Conservation (phyloP, 1,284 basidiomycete species). For the Austroboletus rostrupii region DNA sequence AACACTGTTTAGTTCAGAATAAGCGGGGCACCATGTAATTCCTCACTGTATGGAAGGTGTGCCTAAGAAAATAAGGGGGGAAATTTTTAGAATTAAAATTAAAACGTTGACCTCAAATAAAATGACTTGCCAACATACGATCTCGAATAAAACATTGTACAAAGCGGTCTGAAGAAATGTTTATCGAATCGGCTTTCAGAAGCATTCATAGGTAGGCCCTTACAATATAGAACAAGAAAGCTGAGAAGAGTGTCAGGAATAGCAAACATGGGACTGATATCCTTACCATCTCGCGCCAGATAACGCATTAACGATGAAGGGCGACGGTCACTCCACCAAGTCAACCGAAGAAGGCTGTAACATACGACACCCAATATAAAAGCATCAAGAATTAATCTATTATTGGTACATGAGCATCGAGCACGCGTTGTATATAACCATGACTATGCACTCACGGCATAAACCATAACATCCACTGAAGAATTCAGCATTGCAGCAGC, state of each 20-base stretch:
- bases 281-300: slow-evolving; percentile 22
- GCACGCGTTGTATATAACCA: not conserved
- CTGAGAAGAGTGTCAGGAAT: slow-evolving; percentile 2
- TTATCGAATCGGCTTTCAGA: not conserved
- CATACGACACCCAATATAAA: slow-evolving; percentile 3
- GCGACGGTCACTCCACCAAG: not conserved
- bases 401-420: not conserved
- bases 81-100: not conserved
- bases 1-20: not conserved
- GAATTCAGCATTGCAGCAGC: not conserved
- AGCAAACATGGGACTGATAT: not conserved
- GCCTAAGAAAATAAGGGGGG: slow-evolving; percentile 8
- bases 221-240: slow-evolving; percentile 18
- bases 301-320: slow-evolving; percentile 11
- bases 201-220: not conserved
- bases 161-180: slow-evolving; percentile 8
- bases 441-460: slow-evolving; percentile 13
- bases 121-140: slow-evolving; percentile 19
- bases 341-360: slow-evolving; percentile 5
- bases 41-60: slow-evolving; percentile 8
- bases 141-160: slow-evolving; percentile 12
- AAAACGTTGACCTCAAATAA: not conserved
- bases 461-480: slow-evolving; percentile 18
- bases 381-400: slow-evolving; percentile 18
- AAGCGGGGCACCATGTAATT: not conserved